Evolutionary conservation across 305 asterid species (phyloP).

Genomic region (Solanum aculeatissimum): DNA sequence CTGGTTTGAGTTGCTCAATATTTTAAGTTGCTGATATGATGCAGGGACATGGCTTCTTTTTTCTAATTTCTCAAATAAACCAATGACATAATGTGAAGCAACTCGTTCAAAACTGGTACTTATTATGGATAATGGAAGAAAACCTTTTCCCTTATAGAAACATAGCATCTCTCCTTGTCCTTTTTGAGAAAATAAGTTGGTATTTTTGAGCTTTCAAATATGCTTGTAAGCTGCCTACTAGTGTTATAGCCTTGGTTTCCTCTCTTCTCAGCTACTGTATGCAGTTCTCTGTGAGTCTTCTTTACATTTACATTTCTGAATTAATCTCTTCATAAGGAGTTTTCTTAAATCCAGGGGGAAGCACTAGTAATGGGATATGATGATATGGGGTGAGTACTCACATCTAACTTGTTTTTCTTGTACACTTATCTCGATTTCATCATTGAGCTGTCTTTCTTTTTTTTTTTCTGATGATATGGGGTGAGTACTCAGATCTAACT

Average conservation of each 20-base stretch:
- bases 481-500: constrained; percentile 33
- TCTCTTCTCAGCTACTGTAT: not conserved
- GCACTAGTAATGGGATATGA: constrained; percentile 99
- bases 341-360: constrained; percentile 65
- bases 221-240: not conserved
- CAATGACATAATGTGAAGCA: not conserved
- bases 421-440: not conserved
- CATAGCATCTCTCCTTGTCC: not conserved
- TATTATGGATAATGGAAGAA: not conserved
- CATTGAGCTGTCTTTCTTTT: not conserved
- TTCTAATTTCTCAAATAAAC: not conserved
- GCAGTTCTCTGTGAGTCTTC: not conserved
- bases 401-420: not conserved
- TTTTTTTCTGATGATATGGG: constrained; percentile 71
- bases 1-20: not conserved
- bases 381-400: constrained; percentile 89
- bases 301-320: constrained; percentile 1
- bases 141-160: not conserved
- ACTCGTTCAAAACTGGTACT: not conserved
- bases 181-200: not conserved
- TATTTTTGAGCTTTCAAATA: not conserved
- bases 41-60: not conserved
- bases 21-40: not conserved
- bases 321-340: constrained; percentile 13
- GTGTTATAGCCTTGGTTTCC: not conserved